Conservation (phyloP, 1,284 basidiomycete species). For the Veloboletus limbatus region DNA sequence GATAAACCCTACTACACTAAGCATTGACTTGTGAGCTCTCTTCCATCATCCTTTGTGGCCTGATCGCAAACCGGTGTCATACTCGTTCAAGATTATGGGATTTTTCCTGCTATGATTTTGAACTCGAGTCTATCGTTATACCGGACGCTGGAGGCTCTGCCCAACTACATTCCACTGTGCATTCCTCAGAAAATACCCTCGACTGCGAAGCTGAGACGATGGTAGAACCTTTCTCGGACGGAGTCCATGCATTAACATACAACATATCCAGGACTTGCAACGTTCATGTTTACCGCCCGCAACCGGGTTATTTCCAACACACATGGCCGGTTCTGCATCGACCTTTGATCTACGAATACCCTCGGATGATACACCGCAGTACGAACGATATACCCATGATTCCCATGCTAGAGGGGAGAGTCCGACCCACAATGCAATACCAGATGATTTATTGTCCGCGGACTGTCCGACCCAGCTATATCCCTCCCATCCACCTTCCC, state of each 20-base stretch:
- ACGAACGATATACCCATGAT: neutral
- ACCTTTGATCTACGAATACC: neutral
- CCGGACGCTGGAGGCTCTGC: neutral
- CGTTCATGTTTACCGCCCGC: neutral
- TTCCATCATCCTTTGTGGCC: neutral
- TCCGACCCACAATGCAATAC: neutral
- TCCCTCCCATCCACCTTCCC: neutral
- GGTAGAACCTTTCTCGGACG: conserved; percentile 16
- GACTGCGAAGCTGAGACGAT: conserved; percentile 6
- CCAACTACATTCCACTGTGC: neutral
- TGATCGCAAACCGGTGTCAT: neutral
- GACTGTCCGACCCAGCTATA: neutral
- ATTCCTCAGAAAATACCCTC: neutral
- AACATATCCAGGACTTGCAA: conserved; percentile 11
- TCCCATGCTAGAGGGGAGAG: neutral
- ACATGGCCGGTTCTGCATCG: neutral
- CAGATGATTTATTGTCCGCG: neutral
- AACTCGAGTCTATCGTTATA: conserved; percentile 16
- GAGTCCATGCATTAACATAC: conserved; percentile 12
- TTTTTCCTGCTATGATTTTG: conserved; percentile 24
- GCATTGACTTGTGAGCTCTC: conserved; percentile 23
- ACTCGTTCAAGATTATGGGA: conserved; percentile 23
- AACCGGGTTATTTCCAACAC: neutral
- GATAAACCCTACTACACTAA: conserved; percentile 19
- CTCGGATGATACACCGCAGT: neutral